Evolutionary conservation across 1,139 yeast genomes (phyloP).

Genomic region (Taphrina pruni): DNA sequence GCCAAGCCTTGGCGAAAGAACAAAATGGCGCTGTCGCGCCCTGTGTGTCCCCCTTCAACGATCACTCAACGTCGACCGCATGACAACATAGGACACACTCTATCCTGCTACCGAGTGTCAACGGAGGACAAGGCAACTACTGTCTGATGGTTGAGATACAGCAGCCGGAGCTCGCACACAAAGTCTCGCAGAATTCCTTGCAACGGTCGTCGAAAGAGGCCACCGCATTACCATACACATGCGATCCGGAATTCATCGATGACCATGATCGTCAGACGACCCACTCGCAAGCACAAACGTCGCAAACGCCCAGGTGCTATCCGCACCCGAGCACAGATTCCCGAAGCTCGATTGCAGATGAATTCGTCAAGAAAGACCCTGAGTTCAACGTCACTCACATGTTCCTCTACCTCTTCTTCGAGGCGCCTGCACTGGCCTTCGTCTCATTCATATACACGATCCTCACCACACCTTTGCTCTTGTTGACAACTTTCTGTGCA

Average conservation of each 20-base stretch:
- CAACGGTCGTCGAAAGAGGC: neutral
- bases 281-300: too few relatives aligned
- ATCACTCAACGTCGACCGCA: too few relatives aligned
- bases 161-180: neutral
- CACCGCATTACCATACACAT: neutral
- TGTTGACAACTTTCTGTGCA: neutral
- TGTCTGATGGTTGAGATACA: neutral
- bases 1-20: slow-evolving; percentile 21
- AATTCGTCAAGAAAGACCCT: slow-evolving; percentile 2
- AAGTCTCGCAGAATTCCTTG: neutral
- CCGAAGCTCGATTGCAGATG: slow-evolving; percentile 1
- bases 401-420: neutral
- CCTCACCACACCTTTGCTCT: slow-evolving; percentile 3
- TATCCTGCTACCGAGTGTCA: too few relatives aligned
- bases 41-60: neutral
- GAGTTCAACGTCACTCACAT: neutral
- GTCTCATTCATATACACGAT: slow-evolving; percentile 12
- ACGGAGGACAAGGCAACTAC: too few relatives aligned
- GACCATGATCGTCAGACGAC: too few relatives aligned
- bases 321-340: slow-evolving; percentile 7
- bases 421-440: neutral
- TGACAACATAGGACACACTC: too few relatives aligned
- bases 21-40: slow-evolving; percentile 6
- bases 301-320: too few relatives aligned
- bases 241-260: neutral